Base-by-base conservation (phyloP, 306 rosid species). In the Cucurbita moschata region DNA sequence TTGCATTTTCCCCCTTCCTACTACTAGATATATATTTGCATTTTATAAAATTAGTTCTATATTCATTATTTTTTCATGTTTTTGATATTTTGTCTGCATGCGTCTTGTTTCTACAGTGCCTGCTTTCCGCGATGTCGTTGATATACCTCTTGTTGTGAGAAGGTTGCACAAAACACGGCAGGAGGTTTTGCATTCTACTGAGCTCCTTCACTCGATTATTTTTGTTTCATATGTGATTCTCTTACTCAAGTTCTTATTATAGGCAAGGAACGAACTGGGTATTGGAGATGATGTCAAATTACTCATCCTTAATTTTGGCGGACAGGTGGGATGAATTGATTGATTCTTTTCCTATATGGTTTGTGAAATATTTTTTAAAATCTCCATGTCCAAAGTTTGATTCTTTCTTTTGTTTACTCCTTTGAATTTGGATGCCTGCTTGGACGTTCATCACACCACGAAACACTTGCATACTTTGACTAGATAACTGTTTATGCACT, bases 261-360 rank as follows among this genome's bases (percentile, higher is more conserved):
- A 94, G 99, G 97, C 89, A 78, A 89, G 92, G 87, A 87, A 86
- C 79, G 95, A 89, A 42, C 97, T 90, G 46, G 84, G 81, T 66
- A 80, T 94, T 57, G 80, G 81, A 18, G 96, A 89, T 10, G 80
- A 79, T 78, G 91, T 86, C 79, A 90, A 91, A 81, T 79, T 90
- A 62, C 94, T 86, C 80, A 90, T 90, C 84, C 96, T 94, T 67
- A 94, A 94, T 85, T 94, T 94, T 60, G 98, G 98, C 35, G 98
- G 98, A 55, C 98, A 94, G 97, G 98, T 92, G 73, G 77, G 78
- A 70, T 42, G 35, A 64, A 64, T 39, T 42, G 52, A 4, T 40
- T 10, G 23, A 12, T 62, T 62, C 49, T 62, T 8, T 64, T n/a
- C 35, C 42, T 64, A 7, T 38, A 8, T 39, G 13, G 69, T 16